Base-by-base conservation (phyloP, 2,329 filamentous ascomycete species). In the Phoma sp. region DNA sequence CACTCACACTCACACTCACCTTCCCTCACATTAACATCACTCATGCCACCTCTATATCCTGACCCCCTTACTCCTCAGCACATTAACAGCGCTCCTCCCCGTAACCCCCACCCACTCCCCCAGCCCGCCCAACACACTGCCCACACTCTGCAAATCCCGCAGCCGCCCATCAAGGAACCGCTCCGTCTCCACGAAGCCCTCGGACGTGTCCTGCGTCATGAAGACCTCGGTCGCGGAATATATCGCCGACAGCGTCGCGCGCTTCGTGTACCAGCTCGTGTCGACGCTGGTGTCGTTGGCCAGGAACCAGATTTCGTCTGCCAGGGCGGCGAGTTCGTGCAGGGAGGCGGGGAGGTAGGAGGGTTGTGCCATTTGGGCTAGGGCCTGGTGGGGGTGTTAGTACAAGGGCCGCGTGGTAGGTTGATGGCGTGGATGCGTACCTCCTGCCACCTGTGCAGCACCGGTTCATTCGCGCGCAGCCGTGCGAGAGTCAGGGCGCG, bases 281-380 rank as follows among this genome's bases (percentile, higher is more conserved):
- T 98, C 93, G 57, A 97, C 90, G 21, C 88, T 84, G 21, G 79
- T 81, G 75, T 98, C 95, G 45, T 92, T 91, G 0, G 94, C 86
- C 4, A 96, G 85, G 69, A 90, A 92, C 83, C 90, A 91, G 46
- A 99, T 96, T 75, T 99, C 95, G 74, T 97, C 94, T n/a, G 89
- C 85, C 4, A 99, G 85, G 44, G 84, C 81, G 37, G 89, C 87
- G 4, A 99, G 84, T 77, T 98, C 95, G 39, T 83, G 83, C 3
- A 97, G 73, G 0, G 92, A 93, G 8, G 85, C 78, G 0, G 91
- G 85, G 31, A 96, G 83, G 74, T 94, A 89, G 57, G 83, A 85
- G 0, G 92, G 90, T 54, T 96, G 88, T 4, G 92, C 92, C 90
- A 97, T 96, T 58, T 96, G 81, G 4, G 91, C 92, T 2, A 98